Conservation (phyloP, 2,329 filamentous ascomycete species). For the Byssochlamys sp. region DNA sequence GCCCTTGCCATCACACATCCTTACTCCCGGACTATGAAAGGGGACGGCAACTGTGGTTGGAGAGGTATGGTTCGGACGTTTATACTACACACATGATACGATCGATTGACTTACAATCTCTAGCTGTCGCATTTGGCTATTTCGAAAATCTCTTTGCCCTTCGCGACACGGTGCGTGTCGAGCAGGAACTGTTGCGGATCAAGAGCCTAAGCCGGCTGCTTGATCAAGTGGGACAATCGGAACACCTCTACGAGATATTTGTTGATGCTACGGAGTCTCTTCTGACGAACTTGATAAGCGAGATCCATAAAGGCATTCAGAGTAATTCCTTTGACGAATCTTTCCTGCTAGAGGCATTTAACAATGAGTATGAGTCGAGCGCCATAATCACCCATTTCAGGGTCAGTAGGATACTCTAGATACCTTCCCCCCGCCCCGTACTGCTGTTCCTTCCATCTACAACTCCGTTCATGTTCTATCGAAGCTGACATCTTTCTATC, state of each 20-base stretch:
- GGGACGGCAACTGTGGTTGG: conserved; percentile 96
- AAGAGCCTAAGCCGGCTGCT: conserved; percentile 62
- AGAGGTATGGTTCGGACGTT: conserved; percentile 58
- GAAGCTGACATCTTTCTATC: background rate
- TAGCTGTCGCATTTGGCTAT: conserved; percentile 86
- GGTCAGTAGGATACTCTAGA: conserved; percentile 34
- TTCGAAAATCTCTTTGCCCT: conserved; percentile 72
- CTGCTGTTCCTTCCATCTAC: background rate
- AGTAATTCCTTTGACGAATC: conserved; percentile 45
- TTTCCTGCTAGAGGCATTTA: conserved; percentile 61
- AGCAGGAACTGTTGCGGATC: conserved; percentile 63
- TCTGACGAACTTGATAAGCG: conserved; percentile 52
- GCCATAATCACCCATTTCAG: conserved; percentile 76
- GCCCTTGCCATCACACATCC: conserved; percentile 73
- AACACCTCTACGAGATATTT: conserved; percentile 71
- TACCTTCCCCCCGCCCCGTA: background rate
- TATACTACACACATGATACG: conserved; percentile 4
- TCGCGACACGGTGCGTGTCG: conserved; percentile 55
- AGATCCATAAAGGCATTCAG: conserved; percentile 49
- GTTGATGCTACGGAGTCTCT: conserved; percentile 63
- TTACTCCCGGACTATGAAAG: conserved; percentile 75
- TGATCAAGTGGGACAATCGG: conserved; percentile 56
- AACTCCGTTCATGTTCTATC: background rate
- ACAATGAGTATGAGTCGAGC: conserved; percentile 57
- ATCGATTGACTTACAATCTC: conserved; percentile 6